phyloP scores from a whole-genome alignment of 345 rosid species.

The Eutrema heterophyllum region DNA sequence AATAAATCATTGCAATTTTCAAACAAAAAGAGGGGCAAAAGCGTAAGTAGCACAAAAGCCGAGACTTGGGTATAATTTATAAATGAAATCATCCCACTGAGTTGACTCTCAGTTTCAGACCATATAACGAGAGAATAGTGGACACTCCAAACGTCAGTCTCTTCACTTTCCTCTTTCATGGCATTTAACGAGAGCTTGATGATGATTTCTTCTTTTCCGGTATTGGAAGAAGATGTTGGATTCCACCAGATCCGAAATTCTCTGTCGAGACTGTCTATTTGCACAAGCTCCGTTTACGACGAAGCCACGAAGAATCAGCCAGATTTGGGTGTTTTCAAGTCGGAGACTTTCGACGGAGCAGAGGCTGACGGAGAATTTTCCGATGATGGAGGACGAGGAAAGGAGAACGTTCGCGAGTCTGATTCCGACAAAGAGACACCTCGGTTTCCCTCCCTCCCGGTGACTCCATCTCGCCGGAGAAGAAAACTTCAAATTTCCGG shows the following conservation, averaged over 20 bases:
- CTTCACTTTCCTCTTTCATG: conserved; percentile 31
- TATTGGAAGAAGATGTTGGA: conserved; percentile 39
- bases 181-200: conserved; percentile 45
- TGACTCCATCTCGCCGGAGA: conserved; percentile 49
- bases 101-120: conserved; percentile 27
- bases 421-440: conserved; percentile 57
- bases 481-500: conserved; percentile 27
- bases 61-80: background rate
- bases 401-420: conserved; percentile 32
- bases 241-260: conserved; percentile 33
- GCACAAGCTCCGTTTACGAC: conserved; percentile 56
- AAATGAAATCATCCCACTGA: conserved; percentile 11
- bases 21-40: conserved; percentile 11
- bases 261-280: conserved; percentile 74
- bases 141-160: conserved; percentile 23
- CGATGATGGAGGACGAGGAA: conserved; percentile 33
- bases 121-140: background rate
- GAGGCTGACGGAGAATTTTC: conserved; percentile 77
- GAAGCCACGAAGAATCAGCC: conserved; percentile 26
- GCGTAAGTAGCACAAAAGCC: background rate
- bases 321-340: conserved; percentile 32
- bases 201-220: conserved; percentile 28
- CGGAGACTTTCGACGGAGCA: conserved; percentile 61
- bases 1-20: background rate
- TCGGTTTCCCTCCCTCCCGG: conserved; percentile 57